Percentiles rank a stretch among this genome's conserved stretches.
These are phyloP conservation scores for Olyra latifolia DNA, from an alignment of 176 grass and related monocot species.

Conservation along the genomic window DNA sequence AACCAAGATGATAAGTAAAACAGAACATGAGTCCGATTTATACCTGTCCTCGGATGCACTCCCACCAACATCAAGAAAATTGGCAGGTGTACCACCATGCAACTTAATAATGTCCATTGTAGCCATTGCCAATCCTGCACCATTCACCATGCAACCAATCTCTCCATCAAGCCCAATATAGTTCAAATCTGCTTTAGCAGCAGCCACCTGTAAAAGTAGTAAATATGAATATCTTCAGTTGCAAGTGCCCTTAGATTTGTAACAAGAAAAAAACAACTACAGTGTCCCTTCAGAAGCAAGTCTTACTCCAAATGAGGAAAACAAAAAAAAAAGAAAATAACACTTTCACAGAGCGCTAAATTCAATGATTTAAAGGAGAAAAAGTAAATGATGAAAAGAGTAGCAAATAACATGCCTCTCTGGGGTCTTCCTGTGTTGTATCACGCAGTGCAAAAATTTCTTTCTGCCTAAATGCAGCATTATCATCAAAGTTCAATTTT, in stretches of 20 bases:
- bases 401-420: conserved; percentile 55
- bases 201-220: conserved; percentile 64
- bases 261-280: neutral
- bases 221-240: conserved; percentile 21
- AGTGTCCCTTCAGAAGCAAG: neutral
- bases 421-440: conserved; percentile 95
- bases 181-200: conserved; percentile 96
- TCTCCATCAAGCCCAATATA: conserved; percentile 99
- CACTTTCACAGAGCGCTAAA: neutral
- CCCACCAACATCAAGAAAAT: conserved; percentile 99
- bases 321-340: neutral
- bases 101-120: conserved; percentile 99
- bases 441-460: conserved; percentile 92
- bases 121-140: conserved; percentile 98
- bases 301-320: neutral
- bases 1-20: conserved; percentile 3
- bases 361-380: neutral
- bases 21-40: conserved; percentile 8
- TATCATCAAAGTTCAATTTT: conserved; percentile 99
- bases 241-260: neutral
- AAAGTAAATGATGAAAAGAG: neutral
- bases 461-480: conserved; percentile 94
- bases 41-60: conserved; percentile 98
- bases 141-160: conserved; percentile 99
- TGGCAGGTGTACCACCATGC: conserved; percentile 97